Evolutionary conservation across 2,329 filamentous ascomycete genomes (phyloP).

Genomic region (Cladosporium velox): DNA sequence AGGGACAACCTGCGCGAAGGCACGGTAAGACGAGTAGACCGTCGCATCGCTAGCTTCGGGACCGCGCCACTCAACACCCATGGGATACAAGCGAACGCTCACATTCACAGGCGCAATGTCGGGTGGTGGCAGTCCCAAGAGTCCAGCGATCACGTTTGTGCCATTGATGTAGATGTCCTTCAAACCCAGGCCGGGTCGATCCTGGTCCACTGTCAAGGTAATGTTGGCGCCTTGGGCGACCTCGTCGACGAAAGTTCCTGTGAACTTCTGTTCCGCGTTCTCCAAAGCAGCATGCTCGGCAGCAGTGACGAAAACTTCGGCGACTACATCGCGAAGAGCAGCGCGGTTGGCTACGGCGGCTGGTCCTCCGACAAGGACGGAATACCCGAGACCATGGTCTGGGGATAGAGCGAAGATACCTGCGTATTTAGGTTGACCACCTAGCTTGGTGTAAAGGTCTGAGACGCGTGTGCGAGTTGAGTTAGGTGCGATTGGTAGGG

Average conservation of each 20-base stretch:
- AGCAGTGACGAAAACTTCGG: slow-evolving; percentile 2
- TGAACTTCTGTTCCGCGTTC: background rate
- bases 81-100: slow-evolving; percentile 6
- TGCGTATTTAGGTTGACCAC: slow-evolving; percentile 20
- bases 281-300: slow-evolving; percentile 1
- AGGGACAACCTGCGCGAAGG: background rate
- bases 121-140: background rate
- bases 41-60: background rate
- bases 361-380: slow-evolving; percentile 12
- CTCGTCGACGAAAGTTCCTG: slow-evolving; percentile 6
- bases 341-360: background rate
- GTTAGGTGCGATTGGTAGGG: slow-evolving; percentile 22
- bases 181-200: slow-evolving; percentile 3
- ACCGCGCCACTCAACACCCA: background rate
- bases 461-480: slow-evolving; percentile 18
- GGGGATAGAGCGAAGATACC: slow-evolving; percentile 18
- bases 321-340: slow-evolving; percentile 2
- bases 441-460: slow-evolving; percentile 23
- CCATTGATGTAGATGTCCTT: slow-evolving; percentile 1
- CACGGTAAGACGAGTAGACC: background rate
- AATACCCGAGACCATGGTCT: slow-evolving; percentile 21
- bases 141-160: background rate
- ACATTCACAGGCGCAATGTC: background rate
- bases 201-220: background rate
- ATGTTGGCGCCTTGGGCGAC: slow-evolving; percentile 1